Evolutionary conservation across 352 stramenopile genomes (phyloP).

Genomic region (Blastocystis sp.): DNA sequence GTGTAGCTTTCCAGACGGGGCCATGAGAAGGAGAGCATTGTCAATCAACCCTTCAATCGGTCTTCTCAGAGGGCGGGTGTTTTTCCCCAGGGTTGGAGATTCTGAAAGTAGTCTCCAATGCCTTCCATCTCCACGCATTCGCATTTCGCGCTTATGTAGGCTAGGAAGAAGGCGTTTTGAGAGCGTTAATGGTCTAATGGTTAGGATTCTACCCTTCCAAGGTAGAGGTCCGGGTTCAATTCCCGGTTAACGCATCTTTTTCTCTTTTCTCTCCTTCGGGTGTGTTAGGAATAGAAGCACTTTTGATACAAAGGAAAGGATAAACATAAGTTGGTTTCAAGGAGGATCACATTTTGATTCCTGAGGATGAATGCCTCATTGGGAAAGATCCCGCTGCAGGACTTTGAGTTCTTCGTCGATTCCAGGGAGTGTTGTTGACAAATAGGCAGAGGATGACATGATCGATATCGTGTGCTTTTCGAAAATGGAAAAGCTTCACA

Average conservation of each 20-base stretch:
- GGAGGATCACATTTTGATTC: neutral
- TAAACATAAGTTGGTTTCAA: neutral
- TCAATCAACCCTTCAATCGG: too few species aligned
- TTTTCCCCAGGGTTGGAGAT: too few species aligned
- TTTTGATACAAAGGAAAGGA: neutral
- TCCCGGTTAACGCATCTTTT: slow-evolving; percentile 52
- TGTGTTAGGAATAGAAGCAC: too few species aligned
- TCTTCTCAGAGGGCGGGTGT: too few species aligned
- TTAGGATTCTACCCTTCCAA: slow-evolving; percentile 70
- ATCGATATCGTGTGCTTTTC: slow-evolving; percentile 40
- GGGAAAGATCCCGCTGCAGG: slow-evolving; percentile 22
- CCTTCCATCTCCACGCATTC: too few species aligned
- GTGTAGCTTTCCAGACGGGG: too few species aligned
- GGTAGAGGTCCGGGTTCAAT: slow-evolving; percentile 69
- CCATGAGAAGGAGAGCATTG: too few species aligned
- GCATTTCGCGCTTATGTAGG: too few species aligned
- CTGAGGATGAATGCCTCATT: neutral
- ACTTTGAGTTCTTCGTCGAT: slow-evolving; percentile 56
- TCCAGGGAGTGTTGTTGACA: neutral
- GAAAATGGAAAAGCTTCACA: slow-evolving; percentile 22
- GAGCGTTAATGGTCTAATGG: slow-evolving; percentile 67
- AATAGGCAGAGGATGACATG: slow-evolving; percentile 60
- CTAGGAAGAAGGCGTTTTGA: neutral
- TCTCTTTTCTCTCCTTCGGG: neutral
- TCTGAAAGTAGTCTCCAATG: too few species aligned